phyloP scores from a whole-genome alignment of 2,329 filamentous ascomycete genomes.

The Fusarium keratoplasticum region DNA sequence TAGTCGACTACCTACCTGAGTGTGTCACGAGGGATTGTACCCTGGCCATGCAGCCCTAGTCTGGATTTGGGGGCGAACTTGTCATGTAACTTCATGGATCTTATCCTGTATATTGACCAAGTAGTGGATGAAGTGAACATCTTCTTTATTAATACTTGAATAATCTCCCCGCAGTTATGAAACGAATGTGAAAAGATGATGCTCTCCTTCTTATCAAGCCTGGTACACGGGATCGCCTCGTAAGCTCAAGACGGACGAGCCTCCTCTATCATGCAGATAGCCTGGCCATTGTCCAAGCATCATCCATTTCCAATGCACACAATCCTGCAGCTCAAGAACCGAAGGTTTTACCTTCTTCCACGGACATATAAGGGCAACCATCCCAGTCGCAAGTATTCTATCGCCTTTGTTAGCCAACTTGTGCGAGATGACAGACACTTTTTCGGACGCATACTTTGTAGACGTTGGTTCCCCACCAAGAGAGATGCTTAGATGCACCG shows the following conservation, averaged over 20 bases:
- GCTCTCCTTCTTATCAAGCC: background rate
- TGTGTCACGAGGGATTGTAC: too few relatives aligned
- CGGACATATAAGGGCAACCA: constrained; percentile 30
- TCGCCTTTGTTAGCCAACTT: background rate
- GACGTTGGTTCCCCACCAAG: constrained; percentile 47
- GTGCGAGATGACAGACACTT: background rate
- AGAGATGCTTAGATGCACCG: constrained; percentile 39
- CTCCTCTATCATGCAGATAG: background rate
- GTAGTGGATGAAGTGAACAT: background rate
- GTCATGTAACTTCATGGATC: background rate
- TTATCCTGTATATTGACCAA: background rate
- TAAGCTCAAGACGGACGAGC: too few relatives aligned
- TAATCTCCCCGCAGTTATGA: background rate
- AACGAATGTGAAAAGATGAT: background rate
- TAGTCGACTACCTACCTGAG: background rate
- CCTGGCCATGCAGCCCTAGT: background rate
- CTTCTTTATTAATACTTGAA: background rate
- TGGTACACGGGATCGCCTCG: background rate
- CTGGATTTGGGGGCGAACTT: background rate
- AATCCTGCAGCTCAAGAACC: background rate
- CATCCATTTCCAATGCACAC: too few relatives aligned
- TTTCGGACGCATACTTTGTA: constrained; percentile 12
- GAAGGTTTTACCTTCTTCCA: background rate
- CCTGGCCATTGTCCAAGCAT: background rate
- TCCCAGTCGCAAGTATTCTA: constrained; percentile 43